Evolutionary conservation across 805 yeast genomes (phyloP).

Genomic region (Teunomyces gatunensis): DNA sequence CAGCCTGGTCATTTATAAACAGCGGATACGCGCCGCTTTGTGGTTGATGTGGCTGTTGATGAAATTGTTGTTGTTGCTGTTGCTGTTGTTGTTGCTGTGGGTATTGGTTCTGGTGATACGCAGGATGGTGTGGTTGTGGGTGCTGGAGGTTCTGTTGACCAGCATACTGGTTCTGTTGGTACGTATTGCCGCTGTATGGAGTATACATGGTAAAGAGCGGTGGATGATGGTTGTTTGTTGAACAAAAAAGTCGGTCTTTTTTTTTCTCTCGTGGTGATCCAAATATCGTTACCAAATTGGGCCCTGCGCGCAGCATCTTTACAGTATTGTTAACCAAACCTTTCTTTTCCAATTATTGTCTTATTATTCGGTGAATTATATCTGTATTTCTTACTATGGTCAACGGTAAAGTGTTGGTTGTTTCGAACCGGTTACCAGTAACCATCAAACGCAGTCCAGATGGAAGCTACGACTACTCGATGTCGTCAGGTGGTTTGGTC

Average conservation of each 20-base stretch:
- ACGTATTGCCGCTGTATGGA: constrained; percentile 33
- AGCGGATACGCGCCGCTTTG: constrained; percentile 24
- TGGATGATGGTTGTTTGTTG: not conserved
- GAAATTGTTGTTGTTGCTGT: constrained; percentile 18
- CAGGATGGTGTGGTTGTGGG: constrained; percentile 29
- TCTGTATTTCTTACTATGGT: constrained; percentile 5
- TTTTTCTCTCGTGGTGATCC: not conserved
- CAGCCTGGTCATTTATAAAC: constrained; percentile 73
- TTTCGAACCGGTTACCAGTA: constrained; percentile 93
- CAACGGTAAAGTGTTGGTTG: constrained; percentile 79
- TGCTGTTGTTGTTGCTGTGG: constrained; percentile 21
- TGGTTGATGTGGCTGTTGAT: constrained; percentile 8
- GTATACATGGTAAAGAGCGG: constrained; percentile 28
- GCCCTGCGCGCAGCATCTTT: no score
- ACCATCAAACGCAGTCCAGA: constrained; percentile 67
- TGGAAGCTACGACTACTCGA: constrained; percentile 73
- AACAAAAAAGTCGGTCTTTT: not conserved
- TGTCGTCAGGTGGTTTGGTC: constrained; percentile 98
- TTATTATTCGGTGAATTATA: not conserved
- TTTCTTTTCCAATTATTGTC: not conserved
- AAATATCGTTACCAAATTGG: no score
- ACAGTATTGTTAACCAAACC: no score
- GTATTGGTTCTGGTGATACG: constrained; percentile 14
- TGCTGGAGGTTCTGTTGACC: constrained; percentile 24
- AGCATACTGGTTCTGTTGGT: constrained; percentile 7